Conservation (phyloP, 306 rosid species). For the Dryas octopetala region DNA sequence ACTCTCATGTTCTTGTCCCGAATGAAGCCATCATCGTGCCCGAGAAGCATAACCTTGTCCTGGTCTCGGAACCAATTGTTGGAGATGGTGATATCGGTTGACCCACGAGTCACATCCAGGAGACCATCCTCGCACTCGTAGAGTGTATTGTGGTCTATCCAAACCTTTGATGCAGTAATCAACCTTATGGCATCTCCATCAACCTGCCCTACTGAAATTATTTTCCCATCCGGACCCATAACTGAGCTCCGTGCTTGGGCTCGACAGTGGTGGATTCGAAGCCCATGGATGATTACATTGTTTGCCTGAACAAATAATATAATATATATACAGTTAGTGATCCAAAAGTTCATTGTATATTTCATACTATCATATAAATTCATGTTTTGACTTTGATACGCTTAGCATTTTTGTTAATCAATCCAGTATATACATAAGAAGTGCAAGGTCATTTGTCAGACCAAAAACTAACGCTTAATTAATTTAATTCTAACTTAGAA, state of each 20-base stretch:
- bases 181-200: constrained; percentile 48
- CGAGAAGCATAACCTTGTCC: constrained; percentile 49
- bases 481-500: no score
- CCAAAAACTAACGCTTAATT: no score
- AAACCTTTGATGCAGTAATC: constrained; percentile 35
- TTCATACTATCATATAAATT: no score
- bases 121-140: constrained; percentile 43
- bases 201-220: constrained; percentile 28
- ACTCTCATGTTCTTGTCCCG: constrained; percentile 42
- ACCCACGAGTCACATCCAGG: constrained; percentile 44
- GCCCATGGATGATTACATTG: constrained; percentile 46
- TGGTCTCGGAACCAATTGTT: constrained; percentile 51
- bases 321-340: no score
- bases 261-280: constrained; percentile 42
- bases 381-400: no score
- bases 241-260: constrained; percentile 29
- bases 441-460: no score
- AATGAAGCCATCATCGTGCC: constrained; percentile 42
- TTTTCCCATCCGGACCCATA: constrained; percentile 28
- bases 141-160: constrained; percentile 52
- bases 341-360: no score
- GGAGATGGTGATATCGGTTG: constrained; percentile 39
- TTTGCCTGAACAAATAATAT: constrained; percentile 2
- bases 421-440: no score
- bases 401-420: no score